Conservation (phyloP, 2,329 filamentous ascomycete species). For the Fusarium metavorans region DNA sequence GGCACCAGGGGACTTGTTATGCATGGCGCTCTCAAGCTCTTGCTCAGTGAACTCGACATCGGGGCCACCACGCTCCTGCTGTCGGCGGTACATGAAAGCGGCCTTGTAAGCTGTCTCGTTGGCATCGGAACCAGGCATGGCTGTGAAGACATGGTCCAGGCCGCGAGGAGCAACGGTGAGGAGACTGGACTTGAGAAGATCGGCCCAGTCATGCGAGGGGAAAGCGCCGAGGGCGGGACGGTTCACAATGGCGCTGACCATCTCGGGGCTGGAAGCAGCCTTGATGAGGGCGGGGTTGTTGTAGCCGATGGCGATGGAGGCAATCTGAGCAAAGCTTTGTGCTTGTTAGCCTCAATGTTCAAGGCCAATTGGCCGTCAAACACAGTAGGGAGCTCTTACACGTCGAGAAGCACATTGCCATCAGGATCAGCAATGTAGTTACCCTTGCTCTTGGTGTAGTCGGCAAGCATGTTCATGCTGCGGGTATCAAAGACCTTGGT, state of each 20-base stretch:
- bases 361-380: not conserved
- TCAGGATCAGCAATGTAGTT: slow-evolving; percentile 85
- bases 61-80: slow-evolving; percentile 82
- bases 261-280: slow-evolving; percentile 80
- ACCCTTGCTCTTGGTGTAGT: slow-evolving; percentile 79
- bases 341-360: slow-evolving; percentile 6
- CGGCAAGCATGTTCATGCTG: slow-evolving; percentile 84
- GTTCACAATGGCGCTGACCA: slow-evolving; percentile 86
- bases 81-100: slow-evolving; percentile 91
- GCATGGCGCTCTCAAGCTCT: slow-evolving; percentile 81
- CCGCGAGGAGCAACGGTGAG: slow-evolving; percentile 87
- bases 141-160: slow-evolving; percentile 89
- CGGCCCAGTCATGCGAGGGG: slow-evolving; percentile 85
- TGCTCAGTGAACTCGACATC: slow-evolving; percentile 82
- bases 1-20: slow-evolving; percentile 81
- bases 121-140: slow-evolving; percentile 88
- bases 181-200: slow-evolving; percentile 82
- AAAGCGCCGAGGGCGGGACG: slow-evolving; percentile 92
- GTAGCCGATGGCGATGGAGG: slow-evolving; percentile 92
- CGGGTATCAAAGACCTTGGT: slow-evolving; percentile 86
- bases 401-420: slow-evolving; percentile 79
- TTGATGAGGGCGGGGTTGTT: slow-evolving; percentile 83
- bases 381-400: slow-evolving; percentile 59
- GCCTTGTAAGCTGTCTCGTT: slow-evolving; percentile 97
- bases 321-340: slow-evolving; percentile 85